A percentile compares a stretch with the other conserved stretches of the same genome.
phyloP scores from a whole-genome alignment of 2,329 filamentous ascomycete genomes.

The Xenoacremonium recifei region DNA sequence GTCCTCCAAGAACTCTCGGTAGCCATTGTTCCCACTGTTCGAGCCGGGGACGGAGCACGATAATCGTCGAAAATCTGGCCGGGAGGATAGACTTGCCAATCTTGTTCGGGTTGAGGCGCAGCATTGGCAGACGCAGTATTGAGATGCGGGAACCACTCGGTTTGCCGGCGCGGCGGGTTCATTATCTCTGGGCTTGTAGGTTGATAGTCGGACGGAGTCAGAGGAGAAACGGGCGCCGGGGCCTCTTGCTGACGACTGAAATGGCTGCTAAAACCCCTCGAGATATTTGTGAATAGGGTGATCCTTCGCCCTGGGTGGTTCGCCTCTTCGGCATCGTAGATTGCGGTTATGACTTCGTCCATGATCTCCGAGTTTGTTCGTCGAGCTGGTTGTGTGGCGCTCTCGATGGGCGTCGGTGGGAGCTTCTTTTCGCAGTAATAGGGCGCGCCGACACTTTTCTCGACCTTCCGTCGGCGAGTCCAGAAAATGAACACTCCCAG shows the following conservation, averaged over 20 bases:
- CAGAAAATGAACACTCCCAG: constrained; percentile 1
- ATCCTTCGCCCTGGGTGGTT: background rate
- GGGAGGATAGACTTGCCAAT: background rate
- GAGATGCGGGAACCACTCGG: background rate
- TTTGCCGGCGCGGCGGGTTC: background rate
- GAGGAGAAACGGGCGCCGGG: background rate
- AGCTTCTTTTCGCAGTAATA: background rate
- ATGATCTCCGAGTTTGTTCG: background rate
- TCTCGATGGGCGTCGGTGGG: background rate
- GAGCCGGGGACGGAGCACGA: background rate
- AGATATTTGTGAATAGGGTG: background rate
- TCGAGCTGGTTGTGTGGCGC: background rate
- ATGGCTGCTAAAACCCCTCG: background rate
- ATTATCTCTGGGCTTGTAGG: background rate
- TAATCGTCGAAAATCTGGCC: background rate
- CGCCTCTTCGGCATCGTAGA: background rate
- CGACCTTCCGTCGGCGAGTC: background rate
- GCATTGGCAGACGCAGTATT: background rate
- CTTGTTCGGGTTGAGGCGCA: no score
- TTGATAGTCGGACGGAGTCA: background rate
- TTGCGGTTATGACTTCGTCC: background rate
- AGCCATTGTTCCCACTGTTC: background rate
- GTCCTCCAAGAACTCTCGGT: background rate
- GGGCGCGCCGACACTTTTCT: background rate
- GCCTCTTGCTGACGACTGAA: background rate